Evolutionary conservation across 768 basidiomycete species (phyloP).

Genomic region (Lactarius hatsudake): DNA sequence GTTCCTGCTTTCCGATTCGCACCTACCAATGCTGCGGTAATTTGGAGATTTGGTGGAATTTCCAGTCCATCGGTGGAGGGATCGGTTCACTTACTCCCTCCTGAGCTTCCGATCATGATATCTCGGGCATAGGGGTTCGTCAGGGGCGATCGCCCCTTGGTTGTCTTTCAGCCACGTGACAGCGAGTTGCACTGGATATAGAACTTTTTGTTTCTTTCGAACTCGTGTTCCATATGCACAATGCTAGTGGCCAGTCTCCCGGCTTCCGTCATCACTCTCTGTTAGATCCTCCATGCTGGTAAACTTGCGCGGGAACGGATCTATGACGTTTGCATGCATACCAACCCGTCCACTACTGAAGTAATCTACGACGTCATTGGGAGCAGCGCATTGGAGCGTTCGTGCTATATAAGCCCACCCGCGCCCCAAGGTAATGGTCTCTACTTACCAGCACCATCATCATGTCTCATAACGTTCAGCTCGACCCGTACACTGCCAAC

Average conservation of each 20-base stretch:
- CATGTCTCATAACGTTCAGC: constrained; percentile 34
- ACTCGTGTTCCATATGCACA: too few relatives aligned
- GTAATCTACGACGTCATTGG: not conserved
- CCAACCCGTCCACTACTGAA: too few relatives aligned
- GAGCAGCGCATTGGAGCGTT: not conserved
- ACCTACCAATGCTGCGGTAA: not conserved
- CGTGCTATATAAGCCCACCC: too few relatives aligned
- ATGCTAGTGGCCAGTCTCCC: not conserved
- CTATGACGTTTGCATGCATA: not conserved
- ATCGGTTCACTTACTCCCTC: not conserved
- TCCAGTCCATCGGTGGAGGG: not conserved
- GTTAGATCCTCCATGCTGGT: too few relatives aligned
- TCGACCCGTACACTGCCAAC: constrained; percentile 73
- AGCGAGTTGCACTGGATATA: too few relatives aligned
- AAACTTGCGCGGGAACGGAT: too few relatives aligned
- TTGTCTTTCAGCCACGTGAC: too few relatives aligned
- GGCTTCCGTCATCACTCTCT: not conserved
- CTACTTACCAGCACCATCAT: not conserved
- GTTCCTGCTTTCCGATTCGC: not conserved
- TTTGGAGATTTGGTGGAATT: constrained; percentile 1
- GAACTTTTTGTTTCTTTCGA: too few relatives aligned
- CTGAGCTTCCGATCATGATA: not conserved
- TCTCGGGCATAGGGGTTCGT: not conserved
- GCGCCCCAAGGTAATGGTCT: too few relatives aligned
- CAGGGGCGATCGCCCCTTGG: too few relatives aligned